phyloP scores from a whole-genome alignment of 164 flowering plant species.

The Liriodendron chinense region DNA sequence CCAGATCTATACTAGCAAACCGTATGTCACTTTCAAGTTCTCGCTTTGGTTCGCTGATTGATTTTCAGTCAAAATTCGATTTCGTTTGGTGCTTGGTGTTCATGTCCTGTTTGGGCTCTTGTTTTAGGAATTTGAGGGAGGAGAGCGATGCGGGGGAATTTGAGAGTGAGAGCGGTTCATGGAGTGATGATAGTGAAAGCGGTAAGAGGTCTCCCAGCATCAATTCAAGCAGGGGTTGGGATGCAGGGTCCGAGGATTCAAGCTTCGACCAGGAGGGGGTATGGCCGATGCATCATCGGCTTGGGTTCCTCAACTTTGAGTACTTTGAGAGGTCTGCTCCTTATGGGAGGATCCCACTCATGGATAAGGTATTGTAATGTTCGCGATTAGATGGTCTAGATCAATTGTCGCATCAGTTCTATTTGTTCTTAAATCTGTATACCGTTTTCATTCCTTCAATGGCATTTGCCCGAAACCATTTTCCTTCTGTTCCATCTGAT shows the following conservation, averaged over 20 bases:
- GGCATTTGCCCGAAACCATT: background rate
- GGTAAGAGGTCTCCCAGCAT: conserved; percentile 47
- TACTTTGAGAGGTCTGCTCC: conserved; percentile 47
- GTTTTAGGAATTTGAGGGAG: conserved; percentile 25
- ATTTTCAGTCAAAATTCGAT: background rate
- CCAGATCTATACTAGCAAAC: conserved; percentile 18
- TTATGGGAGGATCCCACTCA: conserved; percentile 43
- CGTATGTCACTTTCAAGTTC: conserved; percentile 25
- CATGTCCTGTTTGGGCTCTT: background rate
- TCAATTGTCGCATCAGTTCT: background rate
- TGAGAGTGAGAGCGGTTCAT: conserved; percentile 53
- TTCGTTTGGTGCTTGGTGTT: background rate
- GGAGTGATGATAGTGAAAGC: conserved; percentile 48
- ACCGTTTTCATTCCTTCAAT: background rate
- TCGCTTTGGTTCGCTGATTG: background rate
- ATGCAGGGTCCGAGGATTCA: conserved; percentile 42
- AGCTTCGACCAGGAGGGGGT: conserved; percentile 29
- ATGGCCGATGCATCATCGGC: conserved; percentile 26
- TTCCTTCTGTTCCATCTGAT: background rate
- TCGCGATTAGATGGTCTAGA: background rate
- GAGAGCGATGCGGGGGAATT: conserved; percentile 27
- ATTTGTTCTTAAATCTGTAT: background rate
- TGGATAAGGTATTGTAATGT: conserved; percentile 40
- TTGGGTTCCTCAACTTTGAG: conserved; percentile 50
- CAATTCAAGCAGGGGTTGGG: conserved; percentile 47